Percentiles rank a stretch among this genome's conserved stretches.
Evolutionary conservation across 225 moss, liverwort and hornwort species (phyloP).

Genomic region (Bryoerythrophyllum caledonicum): DNA sequence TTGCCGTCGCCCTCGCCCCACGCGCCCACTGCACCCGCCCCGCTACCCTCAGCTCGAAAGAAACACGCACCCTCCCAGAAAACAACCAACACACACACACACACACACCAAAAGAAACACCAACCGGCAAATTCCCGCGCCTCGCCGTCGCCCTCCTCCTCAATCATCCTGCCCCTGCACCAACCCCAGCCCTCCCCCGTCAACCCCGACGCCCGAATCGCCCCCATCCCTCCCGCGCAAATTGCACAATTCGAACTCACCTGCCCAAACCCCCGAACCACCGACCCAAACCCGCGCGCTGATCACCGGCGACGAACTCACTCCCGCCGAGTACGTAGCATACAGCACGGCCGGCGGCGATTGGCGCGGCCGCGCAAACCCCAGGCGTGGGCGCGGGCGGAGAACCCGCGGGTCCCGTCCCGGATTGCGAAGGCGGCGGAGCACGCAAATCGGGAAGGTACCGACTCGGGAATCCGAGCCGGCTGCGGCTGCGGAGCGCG

Average conservation of each 20-base stretch:
- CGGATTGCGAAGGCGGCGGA: background rate
- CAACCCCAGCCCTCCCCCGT: no score
- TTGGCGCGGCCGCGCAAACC: constrained; percentile 18
- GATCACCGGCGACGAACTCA: background rate
- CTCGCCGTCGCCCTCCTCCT: constrained; percentile 47
- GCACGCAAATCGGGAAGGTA: constrained; percentile 5
- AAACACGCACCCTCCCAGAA: background rate
- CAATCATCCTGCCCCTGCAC: constrained; percentile 40
- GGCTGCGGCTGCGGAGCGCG: background rate
- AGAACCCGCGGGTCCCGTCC: background rate
- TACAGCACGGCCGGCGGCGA: background rate
- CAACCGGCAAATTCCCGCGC: constrained; percentile 42
- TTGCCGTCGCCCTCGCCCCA: constrained; percentile 41
- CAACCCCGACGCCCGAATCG: background rate
- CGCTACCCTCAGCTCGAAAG: constrained; percentile 14
- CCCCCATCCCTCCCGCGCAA: background rate
- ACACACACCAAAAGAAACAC: constrained; percentile 15
- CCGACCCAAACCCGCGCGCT: background rate
- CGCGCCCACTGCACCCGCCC: constrained; percentile 31
- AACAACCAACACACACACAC: no score
- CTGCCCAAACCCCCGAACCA: background rate
- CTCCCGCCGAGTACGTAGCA: constrained; percentile 5
- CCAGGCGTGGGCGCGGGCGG: constrained; percentile 11
- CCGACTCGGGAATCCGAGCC: constrained; percentile 28
- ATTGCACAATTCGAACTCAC: background rate